These are phyloP conservation scores for Tephrocybe sp. DNA, from an alignment of 768 basidiomycete species.

Conservation along the genomic window DNA sequence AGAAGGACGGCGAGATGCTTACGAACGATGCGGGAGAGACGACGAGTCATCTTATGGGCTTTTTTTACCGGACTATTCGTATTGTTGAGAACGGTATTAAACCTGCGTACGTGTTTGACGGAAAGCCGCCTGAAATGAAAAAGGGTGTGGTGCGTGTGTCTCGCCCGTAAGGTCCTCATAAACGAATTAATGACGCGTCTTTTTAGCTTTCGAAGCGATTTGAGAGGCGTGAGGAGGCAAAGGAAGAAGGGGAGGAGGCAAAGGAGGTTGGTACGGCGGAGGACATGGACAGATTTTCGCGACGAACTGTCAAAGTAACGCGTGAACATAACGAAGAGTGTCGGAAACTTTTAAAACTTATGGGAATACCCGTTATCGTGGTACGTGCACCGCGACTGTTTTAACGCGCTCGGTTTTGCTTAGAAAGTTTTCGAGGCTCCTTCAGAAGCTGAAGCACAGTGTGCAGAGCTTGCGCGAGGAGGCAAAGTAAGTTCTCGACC, in stretches of 20 bases:
- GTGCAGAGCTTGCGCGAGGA: conserved; percentile 95
- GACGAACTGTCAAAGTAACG: conserved; percentile 93
- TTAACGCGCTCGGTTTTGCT: background rate
- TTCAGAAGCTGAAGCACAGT: conserved; percentile 98
- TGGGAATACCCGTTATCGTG: conserved; percentile 96
- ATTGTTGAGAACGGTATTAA: conserved; percentile 99
- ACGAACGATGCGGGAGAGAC: conserved; percentile 98
- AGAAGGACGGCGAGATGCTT: conserved; percentile 95
- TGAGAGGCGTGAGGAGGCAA: conserved; percentile 86
- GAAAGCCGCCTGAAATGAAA: conserved; percentile 97
- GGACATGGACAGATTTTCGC: conserved; percentile 86
- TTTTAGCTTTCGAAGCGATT: conserved; percentile 93
- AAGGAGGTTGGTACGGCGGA: conserved; percentile 94
- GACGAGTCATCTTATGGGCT: conserved; percentile 97
- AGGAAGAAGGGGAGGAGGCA: conserved; percentile 92
- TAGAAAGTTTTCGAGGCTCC: conserved; percentile 67
- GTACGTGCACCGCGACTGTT: conserved; percentile 41
- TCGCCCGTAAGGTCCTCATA: background rate
- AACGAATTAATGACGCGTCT: conserved; percentile 7
- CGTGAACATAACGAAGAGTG: conserved; percentile 97
- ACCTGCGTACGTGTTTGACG: conserved; percentile 97
- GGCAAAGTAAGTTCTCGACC: conserved; percentile 60
- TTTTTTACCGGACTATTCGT: conserved; percentile 96
- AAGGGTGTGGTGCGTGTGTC: conserved; percentile 80
- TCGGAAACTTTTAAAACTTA: conserved; percentile 76